A percentile compares a stretch with the other conserved stretches of the same genome.
Conservation (phyloP, 805 yeast species). For the Clavispora carvajalis region DNA sequence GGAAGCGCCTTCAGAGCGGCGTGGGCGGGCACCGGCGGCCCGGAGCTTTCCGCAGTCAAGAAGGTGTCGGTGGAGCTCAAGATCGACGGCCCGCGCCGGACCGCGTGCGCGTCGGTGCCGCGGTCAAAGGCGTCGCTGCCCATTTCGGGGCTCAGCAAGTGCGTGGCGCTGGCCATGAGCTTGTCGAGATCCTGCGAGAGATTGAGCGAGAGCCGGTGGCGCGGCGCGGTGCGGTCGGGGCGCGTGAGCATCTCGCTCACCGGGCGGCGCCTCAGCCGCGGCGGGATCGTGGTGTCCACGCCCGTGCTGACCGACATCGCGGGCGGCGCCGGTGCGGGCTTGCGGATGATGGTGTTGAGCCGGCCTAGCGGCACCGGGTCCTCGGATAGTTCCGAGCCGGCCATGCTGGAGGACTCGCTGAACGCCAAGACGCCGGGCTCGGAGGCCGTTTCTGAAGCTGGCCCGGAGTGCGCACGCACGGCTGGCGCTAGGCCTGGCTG, state of each 20-base stretch:
- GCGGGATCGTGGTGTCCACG: constrained; percentile 33
- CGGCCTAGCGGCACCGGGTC: constrained; percentile 16
- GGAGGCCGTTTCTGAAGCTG: too few relatives aligned
- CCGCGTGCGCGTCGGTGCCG: background rate
- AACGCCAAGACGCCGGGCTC: constrained; percentile 4
- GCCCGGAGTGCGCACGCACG: too few relatives aligned
- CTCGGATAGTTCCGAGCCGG: constrained; percentile 9
- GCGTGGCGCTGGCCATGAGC: constrained; percentile 32
- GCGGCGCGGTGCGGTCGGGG: constrained; percentile 4
- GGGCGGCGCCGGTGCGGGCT: constrained; percentile 17
- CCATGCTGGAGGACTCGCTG: constrained; percentile 7
- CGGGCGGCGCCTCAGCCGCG: constrained; percentile 36
- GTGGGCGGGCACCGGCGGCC: background rate
- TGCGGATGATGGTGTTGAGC: constrained; percentile 16
- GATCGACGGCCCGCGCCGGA: background rate
- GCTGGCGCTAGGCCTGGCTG: too few relatives aligned
- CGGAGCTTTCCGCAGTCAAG: constrained; percentile 12
- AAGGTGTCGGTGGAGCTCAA: constrained; percentile 10
- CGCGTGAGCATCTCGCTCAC: constrained; percentile 19
- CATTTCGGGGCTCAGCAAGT: constrained; percentile 2
- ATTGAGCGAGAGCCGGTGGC: constrained; percentile 20
- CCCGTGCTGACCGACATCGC: constrained; percentile 28
- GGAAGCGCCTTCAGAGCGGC: constrained; percentile 9
- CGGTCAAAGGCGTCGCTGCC: background rate
- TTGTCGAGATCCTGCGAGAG: constrained; percentile 34